These are phyloP conservation scores for Entamoeba invadens DNA, from an alignment of 208 protist genomes.

Conservation along the genomic window DNA sequence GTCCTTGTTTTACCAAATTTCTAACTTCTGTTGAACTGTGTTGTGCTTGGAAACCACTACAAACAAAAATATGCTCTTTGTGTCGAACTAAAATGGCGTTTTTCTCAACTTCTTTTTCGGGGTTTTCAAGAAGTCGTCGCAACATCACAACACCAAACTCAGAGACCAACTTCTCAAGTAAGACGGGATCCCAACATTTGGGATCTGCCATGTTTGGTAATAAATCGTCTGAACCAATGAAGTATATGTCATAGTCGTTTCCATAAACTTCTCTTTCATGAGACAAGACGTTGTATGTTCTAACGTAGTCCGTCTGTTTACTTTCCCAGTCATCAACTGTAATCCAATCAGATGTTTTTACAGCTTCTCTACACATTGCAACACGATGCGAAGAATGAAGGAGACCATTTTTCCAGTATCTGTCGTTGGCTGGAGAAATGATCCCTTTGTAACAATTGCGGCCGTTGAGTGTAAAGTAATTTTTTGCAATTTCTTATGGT, in stretches of 20 bases:
- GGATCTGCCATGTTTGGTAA: not conserved
- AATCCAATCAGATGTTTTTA: slow-evolving; percentile 6
- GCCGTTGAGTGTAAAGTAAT: not conserved
- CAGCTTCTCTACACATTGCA: not conserved
- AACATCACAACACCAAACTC: not conserved
- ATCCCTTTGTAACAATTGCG: not conserved
- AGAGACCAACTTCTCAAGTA: not conserved
- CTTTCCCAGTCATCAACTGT: slow-evolving; percentile 3
- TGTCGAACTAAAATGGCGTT: not conserved
- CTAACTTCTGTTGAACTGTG: not conserved
- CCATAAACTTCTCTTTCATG: not conserved
- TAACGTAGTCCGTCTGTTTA: not conserved
- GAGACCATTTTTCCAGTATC: not conserved
- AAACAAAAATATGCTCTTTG: not conserved
- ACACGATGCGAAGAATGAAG: not conserved
- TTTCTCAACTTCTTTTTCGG: too few relatives aligned
- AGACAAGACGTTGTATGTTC: not conserved
- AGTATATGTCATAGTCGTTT: not conserved
- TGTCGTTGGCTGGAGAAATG: not conserved
- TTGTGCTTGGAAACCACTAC: not conserved
- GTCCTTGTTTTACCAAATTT: not conserved
- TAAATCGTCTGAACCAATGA: not conserved
- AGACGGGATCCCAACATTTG: not conserved
- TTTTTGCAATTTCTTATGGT: too few relatives aligned
- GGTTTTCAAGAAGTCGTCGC: not conserved